A percentile compares a stretch with the other conserved stretches of the same genome.
These are phyloP conservation scores for Colletotrichum melonis DNA, from an alignment of 2,329 filamentous ascomycete species.

Conservation along the genomic window DNA sequence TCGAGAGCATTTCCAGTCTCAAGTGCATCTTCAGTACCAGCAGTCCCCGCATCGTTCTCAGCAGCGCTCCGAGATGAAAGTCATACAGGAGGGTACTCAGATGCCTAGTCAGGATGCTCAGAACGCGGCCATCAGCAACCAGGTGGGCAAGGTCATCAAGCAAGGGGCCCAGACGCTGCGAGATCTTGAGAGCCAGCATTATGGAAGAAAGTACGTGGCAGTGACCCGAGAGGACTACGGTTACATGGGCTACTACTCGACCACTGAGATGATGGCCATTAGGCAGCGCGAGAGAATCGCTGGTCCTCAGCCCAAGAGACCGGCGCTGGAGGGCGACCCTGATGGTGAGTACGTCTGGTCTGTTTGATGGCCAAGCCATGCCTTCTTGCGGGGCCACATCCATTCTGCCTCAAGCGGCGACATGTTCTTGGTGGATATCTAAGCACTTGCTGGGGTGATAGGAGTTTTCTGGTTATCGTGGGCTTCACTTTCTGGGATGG, in stretches of 20 bases:
- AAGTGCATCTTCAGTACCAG: not conserved
- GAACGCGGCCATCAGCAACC: not conserved
- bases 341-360: not conserved
- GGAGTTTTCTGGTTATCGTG: not conserved
- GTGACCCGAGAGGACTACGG: not conserved
- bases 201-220: no score
- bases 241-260: not conserved
- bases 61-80: not conserved
- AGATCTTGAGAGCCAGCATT: not conserved
- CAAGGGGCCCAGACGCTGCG: not conserved
- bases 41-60: not conserved
- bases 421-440: not conserved
- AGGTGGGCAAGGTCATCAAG: not conserved
- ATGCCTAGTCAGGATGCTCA: not conserved
- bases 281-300: not conserved
- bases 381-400: not conserved
- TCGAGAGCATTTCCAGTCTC: not conserved
- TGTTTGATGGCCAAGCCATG: not conserved
- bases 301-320: not conserved
- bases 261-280: not conserved
- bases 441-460: not conserved
- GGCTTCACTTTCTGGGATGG: not conserved
- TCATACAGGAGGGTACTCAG: not conserved
- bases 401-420: not conserved
- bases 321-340: not conserved